A percentile compares a stretch with the other conserved stretches of the same genome.
Evolutionary conservation across 2,329 filamentous ascomycete species (phyloP).

Genomic region (Ceratocystis eucalypticola): DNA sequence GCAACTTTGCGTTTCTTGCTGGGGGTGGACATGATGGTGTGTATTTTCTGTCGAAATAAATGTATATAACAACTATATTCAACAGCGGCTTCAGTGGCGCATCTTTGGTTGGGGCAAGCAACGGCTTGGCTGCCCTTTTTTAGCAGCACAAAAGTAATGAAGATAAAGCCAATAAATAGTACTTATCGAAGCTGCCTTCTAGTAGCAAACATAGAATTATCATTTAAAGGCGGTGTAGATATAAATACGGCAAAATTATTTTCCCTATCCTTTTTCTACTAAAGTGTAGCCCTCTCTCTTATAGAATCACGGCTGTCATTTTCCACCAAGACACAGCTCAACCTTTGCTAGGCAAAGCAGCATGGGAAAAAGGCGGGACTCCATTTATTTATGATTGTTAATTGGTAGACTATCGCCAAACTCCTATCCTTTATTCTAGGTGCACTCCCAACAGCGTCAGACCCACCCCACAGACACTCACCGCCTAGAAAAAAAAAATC

Average conservation of each 20-base stretch:
- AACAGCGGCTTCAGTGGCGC: neutral
- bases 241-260: slow-evolving; percentile 9
- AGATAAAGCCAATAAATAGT: too few species aligned
- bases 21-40: slow-evolving; percentile 7
- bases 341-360: slow-evolving; percentile 2
- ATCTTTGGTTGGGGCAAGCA: neutral
- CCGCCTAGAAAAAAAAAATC: slow-evolving; percentile 11
- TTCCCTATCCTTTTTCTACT: neutral
- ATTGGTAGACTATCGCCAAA: neutral
- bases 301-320: slow-evolving; percentile 1
- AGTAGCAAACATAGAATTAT: neutral
- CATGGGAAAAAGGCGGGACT: neutral
- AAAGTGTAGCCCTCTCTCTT: neutral
- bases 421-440: neutral
- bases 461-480: neutral
- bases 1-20: slow-evolving; percentile 15
- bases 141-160: too few species aligned
- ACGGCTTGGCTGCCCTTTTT: neutral
- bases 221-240: slow-evolving; percentile 8
- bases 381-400: neutral
- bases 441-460: neutral
- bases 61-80: neutral
- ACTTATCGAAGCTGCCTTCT: too few species aligned
- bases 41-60: neutral
- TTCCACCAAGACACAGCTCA: neutral